Evolutionary conservation across 139 green algal genomes (phyloP).

Genomic region (Asterochloris erici): DNA sequence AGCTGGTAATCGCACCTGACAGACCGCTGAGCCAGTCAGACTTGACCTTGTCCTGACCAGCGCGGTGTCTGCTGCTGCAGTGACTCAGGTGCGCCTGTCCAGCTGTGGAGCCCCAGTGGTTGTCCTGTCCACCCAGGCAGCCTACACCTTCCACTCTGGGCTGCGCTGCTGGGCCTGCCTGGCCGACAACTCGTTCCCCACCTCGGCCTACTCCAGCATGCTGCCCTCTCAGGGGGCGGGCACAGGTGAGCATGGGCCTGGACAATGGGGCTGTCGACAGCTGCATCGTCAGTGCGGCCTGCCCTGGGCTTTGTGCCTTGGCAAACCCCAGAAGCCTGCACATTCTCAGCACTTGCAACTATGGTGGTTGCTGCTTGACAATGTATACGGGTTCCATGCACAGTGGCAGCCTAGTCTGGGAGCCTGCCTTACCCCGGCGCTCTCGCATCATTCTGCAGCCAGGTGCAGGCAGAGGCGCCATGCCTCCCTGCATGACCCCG

Average conservation of each 20-base stretch:
- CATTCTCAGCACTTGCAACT: too few relatives aligned
- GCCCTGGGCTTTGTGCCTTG: too few relatives aligned
- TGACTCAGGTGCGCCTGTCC: constrained; percentile 37
- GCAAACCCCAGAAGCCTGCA: too few relatives aligned
- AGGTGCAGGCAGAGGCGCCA: too few relatives aligned
- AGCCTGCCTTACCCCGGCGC: too few relatives aligned
- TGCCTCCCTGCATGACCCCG: background rate
- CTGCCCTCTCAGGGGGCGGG: background rate
- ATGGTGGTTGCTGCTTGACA: too few relatives aligned
- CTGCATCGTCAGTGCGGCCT: too few relatives aligned
- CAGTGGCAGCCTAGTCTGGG: too few relatives aligned
- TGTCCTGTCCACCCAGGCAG: constrained; percentile 50
- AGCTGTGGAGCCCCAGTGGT: constrained; percentile 42
- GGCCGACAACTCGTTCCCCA: constrained; percentile 50
- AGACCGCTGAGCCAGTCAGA: background rate
- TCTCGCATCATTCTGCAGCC: too few relatives aligned
- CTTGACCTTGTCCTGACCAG: background rate
- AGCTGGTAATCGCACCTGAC: too few relatives aligned
- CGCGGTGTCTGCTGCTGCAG: constrained; percentile 15
- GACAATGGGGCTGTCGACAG: too few relatives aligned
- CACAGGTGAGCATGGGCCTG: background rate
- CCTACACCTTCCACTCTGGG: constrained; percentile 47
- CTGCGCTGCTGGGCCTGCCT: constrained; percentile 62
- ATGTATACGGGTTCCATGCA: too few relatives aligned
- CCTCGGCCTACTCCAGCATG: constrained; percentile 33